Conservation (phyloP, 371 early-diverging fungal genomes). For the Mortierella sp. region DNA sequence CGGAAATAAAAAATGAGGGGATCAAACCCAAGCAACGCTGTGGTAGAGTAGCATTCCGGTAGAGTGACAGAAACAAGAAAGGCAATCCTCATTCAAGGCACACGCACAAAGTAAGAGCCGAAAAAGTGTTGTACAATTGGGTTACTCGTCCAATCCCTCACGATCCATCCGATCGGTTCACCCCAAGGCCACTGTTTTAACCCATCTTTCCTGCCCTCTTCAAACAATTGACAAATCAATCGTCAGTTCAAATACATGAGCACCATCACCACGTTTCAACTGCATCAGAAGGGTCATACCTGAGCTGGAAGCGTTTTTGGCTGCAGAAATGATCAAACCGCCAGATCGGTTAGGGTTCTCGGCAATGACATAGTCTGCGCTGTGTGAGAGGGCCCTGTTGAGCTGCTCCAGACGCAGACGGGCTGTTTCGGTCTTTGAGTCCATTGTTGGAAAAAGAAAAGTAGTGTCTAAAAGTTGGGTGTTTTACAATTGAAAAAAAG, state of each 20-base stretch:
- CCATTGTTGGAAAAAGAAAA: constrained; percentile 21
- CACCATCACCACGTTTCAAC: background rate
- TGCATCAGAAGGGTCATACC: constrained; percentile 15
- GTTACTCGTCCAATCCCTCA: background rate
- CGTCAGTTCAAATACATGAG: background rate
- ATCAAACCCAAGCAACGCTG: background rate
- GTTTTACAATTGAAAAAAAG: constrained; percentile 5
- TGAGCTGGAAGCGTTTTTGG: constrained; percentile 26
- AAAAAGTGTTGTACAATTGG: background rate
- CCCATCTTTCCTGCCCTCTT: background rate
- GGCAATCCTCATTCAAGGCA: background rate
- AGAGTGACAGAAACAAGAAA: background rate
- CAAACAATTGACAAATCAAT: background rate
- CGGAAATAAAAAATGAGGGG: background rate
- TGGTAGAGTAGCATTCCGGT: background rate
- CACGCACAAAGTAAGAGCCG: background rate
- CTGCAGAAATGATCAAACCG: constrained; percentile 49
- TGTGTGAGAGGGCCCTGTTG: constrained; percentile 49
- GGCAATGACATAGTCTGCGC: constrained; percentile 54
- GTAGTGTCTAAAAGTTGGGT: background rate
- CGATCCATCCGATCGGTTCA: background rate
- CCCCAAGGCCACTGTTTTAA: background rate
- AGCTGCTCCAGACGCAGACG: constrained; percentile 53
- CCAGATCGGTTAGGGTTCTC: constrained; percentile 47
- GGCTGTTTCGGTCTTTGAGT: constrained; percentile 47